A percentile compares a stretch with the other conserved stretches of the same genome.
These are phyloP conservation scores for Chamaecyparis obtusa DNA, from an alignment of 75 land plant genomes.

Conservation along the genomic window DNA sequence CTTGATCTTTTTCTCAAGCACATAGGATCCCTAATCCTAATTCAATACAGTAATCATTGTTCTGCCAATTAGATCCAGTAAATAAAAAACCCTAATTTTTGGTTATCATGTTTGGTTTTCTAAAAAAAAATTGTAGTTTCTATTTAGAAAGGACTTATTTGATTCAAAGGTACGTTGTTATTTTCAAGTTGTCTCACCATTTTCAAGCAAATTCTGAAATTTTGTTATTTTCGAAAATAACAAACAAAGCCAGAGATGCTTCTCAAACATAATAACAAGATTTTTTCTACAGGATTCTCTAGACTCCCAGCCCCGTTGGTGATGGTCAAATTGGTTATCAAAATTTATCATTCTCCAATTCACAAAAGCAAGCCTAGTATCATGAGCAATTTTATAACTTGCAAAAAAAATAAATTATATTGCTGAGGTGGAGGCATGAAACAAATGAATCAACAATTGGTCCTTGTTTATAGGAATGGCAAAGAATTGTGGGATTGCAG, in stretches of 20 bases:
- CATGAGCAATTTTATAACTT: background rate
- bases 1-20: background rate
- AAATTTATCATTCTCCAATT: background rate
- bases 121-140: background rate
- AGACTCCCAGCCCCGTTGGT: background rate
- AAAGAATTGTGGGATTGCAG: background rate
- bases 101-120: too few relatives aligned
- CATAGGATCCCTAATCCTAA: background rate
- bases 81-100: background rate
- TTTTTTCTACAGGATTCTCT: too few relatives aligned
- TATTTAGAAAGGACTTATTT: background rate
- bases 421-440: background rate
- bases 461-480: background rate
- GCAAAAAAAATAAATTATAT: background rate
- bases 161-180: too few relatives aligned
- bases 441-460: background rate
- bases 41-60: background rate
- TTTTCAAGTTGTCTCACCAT: background rate
- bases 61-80: background rate
- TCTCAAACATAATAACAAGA: too few relatives aligned
- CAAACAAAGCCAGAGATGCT: background rate
- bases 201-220: background rate
- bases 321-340: background rate
- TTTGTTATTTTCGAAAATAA: background rate
- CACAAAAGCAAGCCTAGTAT: background rate